Evolutionary conservation across 805 yeast species (phyloP).

Genomic region (Lipomyces oligophaga): DNA sequence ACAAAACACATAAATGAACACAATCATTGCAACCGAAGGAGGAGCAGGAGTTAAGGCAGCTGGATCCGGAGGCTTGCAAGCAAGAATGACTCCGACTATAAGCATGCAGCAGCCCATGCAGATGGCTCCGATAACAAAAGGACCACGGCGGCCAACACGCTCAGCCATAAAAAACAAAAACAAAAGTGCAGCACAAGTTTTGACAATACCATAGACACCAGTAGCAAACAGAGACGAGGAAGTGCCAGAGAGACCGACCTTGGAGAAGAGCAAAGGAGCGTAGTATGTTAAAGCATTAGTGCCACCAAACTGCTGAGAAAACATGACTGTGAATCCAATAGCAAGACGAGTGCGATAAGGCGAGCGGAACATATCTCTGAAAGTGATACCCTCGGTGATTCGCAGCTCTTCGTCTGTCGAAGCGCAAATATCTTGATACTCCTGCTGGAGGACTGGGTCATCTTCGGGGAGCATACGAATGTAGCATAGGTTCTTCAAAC

Average conservation of each 20-base stretch:
- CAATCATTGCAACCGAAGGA: slow-evolving; percentile 24
- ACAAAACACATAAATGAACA: slow-evolving; percentile 21
- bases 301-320: slow-evolving; percentile 38
- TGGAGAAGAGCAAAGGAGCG: slow-evolving; percentile 44
- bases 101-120: slow-evolving; percentile 29
- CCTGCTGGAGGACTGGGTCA: slow-evolving; percentile 41
- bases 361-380: slow-evolving; percentile 11
- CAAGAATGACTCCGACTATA: slow-evolving; percentile 27
- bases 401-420: slow-evolving; percentile 16
- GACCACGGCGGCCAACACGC: slow-evolving; percentile 31
- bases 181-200: slow-evolving; percentile 27
- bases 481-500: slow-evolving; percentile 44
- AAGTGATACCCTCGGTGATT: slow-evolving; percentile 16
- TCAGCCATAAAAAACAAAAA: slow-evolving; percentile 31
- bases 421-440: slow-evolving; percentile 38
- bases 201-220: slow-evolving; percentile 28
- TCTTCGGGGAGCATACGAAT: slow-evolving; percentile 41
- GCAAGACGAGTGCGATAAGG: slow-evolving; percentile 15
- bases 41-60: slow-evolving; percentile 8
- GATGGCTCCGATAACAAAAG: slow-evolving; percentile 30
- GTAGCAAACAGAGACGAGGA: slow-evolving; percentile 24
- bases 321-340: slow-evolving; percentile 20
- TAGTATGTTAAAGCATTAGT: slow-evolving; percentile 49
- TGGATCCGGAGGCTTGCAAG: slow-evolving; percentile 13
- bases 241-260: slow-evolving; percentile 47